phyloP scores from a whole-genome alignment of 768 basidiomycete species.

The Phlegmacium glaucopus region DNA sequence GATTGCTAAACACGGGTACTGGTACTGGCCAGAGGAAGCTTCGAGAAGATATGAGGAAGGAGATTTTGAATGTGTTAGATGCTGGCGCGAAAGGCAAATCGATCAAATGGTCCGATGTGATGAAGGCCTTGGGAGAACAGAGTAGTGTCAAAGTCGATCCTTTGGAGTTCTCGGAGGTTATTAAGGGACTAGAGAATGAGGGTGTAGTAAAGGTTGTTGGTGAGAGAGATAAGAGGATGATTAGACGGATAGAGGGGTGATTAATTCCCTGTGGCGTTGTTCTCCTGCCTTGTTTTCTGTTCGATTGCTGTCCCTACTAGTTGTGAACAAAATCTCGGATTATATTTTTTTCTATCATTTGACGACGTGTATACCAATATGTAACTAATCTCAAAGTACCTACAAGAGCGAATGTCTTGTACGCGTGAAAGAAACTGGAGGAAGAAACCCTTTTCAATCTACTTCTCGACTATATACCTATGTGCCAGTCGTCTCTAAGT shows the following conservation, averaged over 20 bases:
- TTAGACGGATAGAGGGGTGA: conserved; percentile 56
- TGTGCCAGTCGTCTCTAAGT: conserved; percentile 29
- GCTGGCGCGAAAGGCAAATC: conserved; percentile 49
- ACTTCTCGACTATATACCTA: conserved; percentile 23
- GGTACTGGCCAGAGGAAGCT: conserved; percentile 82
- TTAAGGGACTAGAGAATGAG: conserved; percentile 79
- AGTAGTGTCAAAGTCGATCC: conserved; percentile 78
- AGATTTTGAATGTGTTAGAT: conserved; percentile 66
- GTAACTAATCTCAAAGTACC: too few species aligned
- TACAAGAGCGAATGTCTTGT: too few species aligned
- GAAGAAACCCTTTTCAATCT: neutral
- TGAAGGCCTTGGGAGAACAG: conserved; percentile 77
- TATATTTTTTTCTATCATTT: too few species aligned
- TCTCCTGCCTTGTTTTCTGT: neutral
- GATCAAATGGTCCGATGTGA: conserved; percentile 79
- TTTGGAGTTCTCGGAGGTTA: conserved; percentile 78
- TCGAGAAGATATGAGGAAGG: conserved; percentile 87
- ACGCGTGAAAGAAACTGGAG: neutral
- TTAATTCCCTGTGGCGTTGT: neutral
- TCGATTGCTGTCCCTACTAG: neutral
- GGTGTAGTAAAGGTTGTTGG: conserved; percentile 84
- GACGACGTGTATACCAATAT: too few species aligned
- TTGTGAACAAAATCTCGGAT: too few species aligned
- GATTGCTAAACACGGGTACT: conserved; percentile 90
- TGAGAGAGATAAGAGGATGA: conserved; percentile 80